Percentiles rank a stretch among this genome's conserved stretches.
phyloP scores from a whole-genome alignment of 495 filamentous ascomycete species.

The Tuber melanosporum region DNA sequence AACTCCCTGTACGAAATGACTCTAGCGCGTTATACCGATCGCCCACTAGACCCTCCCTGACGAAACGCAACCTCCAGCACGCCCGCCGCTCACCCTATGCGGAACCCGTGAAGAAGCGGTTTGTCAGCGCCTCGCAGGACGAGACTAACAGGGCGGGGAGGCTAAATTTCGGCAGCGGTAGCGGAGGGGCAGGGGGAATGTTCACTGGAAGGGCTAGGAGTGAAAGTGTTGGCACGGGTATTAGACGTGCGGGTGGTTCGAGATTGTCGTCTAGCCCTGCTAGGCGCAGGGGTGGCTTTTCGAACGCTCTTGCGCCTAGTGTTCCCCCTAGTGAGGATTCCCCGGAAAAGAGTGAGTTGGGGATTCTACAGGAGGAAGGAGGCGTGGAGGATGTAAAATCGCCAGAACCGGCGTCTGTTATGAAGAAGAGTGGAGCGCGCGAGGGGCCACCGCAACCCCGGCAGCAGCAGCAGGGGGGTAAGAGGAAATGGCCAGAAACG shows the following conservation, averaged over 20 bases:
- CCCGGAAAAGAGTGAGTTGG: conserved; percentile 7
- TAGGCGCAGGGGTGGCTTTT: conserved; percentile 18
- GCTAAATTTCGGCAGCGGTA: neutral
- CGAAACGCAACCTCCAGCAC: neutral
- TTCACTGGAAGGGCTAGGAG: neutral
- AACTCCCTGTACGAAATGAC: conserved; percentile 28
- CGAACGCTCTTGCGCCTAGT: conserved; percentile 2
- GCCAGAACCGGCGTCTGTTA: conserved; percentile 2
- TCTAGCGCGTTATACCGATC: conserved; percentile 13
- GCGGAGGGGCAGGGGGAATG: conserved; percentile 4
- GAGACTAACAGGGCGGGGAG: neutral
- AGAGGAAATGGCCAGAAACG: neutral
- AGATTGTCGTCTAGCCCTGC: conserved; percentile 21
- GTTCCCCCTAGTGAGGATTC: conserved; percentile 7
- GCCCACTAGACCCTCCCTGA: neutral
- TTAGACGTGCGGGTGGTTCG: conserved; percentile 14
- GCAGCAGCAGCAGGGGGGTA: neutral
- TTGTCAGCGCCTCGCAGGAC: neutral
- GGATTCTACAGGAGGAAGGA: neutral
- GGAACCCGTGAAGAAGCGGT: conserved; percentile 4
- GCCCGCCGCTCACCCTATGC: conserved; percentile 14
- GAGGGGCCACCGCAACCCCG: neutral
- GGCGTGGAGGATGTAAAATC: conserved; percentile 11
- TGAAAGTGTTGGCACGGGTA: neutral
- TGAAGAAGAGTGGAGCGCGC: neutral